Percentiles rank a stretch among this genome's conserved stretches.
phyloP scores from a whole-genome alignment of 164 flowering plant species.

The Taxillus chinensis region DNA sequence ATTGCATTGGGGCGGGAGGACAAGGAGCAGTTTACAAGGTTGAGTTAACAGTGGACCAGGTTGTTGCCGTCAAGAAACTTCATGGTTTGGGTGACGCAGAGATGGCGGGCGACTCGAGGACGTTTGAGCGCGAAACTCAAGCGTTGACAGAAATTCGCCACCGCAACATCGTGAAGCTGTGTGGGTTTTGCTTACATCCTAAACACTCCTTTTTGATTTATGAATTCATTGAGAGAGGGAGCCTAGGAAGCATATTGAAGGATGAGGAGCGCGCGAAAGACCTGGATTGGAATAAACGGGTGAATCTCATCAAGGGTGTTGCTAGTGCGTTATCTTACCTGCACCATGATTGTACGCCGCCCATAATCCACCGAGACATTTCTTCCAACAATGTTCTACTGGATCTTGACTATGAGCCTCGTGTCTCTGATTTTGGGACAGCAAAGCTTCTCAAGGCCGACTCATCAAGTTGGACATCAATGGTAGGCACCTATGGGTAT shows the following conservation, averaged over 20 bases:
- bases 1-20: neutral
- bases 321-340: neutral
- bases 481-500: neutral
- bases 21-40: neutral
- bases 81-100: neutral
- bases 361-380: neutral
- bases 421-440: neutral
- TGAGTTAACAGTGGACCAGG: neutral
- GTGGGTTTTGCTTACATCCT: neutral
- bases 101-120: neutral
- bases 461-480: neutral
- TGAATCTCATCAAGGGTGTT: neutral
- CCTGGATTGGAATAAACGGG: neutral
- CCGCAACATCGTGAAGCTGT: neutral
- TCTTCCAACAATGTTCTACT: neutral
- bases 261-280: neutral
- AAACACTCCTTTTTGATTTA: neutral
- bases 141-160: neutral
- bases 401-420: neutral
- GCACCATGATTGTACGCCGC: neutral
- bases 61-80: neutral
- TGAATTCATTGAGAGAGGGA: neutral
- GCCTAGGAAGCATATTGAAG: neutral
- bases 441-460: neutral
- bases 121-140: neutral